Conservation (phyloP, 305 asterid genomes). For the Fraxinus ornus region DNA sequence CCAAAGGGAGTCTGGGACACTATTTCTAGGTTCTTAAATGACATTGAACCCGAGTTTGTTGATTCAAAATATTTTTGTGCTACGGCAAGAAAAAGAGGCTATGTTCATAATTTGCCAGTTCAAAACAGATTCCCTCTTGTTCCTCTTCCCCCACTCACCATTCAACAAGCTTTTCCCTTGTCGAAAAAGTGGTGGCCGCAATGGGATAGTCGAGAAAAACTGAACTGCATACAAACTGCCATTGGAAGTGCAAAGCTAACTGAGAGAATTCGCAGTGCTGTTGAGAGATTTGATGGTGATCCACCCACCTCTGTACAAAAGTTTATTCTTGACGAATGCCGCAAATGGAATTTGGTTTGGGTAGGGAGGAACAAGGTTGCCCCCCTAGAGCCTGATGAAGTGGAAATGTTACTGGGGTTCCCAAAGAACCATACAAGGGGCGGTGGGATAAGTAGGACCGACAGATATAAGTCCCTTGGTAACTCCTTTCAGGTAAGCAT, state of each 20-base stretch:
- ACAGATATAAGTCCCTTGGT: constrained; percentile 80
- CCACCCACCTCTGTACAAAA: constrained; percentile 47
- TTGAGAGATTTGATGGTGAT: constrained; percentile 56
- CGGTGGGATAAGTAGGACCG: constrained; percentile 82
- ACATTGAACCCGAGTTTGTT: constrained; percentile 73
- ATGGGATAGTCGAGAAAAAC: constrained; percentile 73
- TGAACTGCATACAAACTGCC: constrained; percentile 85
- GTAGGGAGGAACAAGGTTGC: constrained; percentile 84
- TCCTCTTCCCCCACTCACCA: constrained; percentile 73
- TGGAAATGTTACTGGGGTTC: constrained; percentile 78
- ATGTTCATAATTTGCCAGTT: constrained; percentile 74
- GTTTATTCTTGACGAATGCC: constrained; percentile 57
- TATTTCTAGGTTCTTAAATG: constrained; percentile 60
- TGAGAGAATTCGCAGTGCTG: constrained; percentile 61
- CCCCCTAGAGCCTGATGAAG: constrained; percentile 83
- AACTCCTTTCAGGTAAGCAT: constrained; percentile 82
- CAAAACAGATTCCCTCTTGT: constrained; percentile 62
- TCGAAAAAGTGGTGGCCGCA: constrained; percentile 87
- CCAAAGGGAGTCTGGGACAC: constrained; percentile 97
- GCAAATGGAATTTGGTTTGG: constrained; percentile 86
- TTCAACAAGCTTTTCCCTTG: constrained; percentile 73
- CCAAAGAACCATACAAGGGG: constrained; percentile 91
- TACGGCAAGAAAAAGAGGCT: constrained; percentile 82
- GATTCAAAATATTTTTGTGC: constrained; percentile 86
- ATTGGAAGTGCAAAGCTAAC: constrained; percentile 78